Evolutionary conservation across 768 basidiomycete species (phyloP), one percentile per base, ranked within the genome.

Genomic region (Boletellus emodensis): DNA sequence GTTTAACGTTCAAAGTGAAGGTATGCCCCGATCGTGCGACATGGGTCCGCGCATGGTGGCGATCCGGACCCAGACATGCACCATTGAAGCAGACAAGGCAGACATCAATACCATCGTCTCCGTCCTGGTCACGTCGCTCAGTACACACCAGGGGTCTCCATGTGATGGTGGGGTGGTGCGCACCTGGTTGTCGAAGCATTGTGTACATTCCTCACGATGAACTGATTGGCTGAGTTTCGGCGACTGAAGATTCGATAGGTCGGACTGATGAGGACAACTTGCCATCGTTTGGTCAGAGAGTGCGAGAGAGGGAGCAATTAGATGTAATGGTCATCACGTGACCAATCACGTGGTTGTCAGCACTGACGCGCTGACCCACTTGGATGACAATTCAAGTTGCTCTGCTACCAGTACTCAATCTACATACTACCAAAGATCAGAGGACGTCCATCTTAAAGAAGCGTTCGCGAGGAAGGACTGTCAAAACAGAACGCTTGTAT

Each of bases 11-110:
- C 46, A 97, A 71, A 0, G 85, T 84, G 56, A 92, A 83, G 0
- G 70, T 53, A 61, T 99, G 96, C 0, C 80, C 83, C 0, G 82
- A 78, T 75, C 85, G 86, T 53, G 78, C 70, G 34, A 75, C 75
- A 66, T 98, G 95, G 0, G 80, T 80, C 9, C 71, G 73, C 5
- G 90, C 85, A 63, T 97, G 96, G 48, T 84, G 79, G 24, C 89
- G 73, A 15, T 75, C 73, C 5, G 62, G 44, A 57, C 73, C 75
- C 3, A 85, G 71, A 63, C 95, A 99, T 1, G 85, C 90, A 8
- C 96, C 96, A 60, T 94, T 98, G 79, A 94, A 99, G 74, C 95
- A 99, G 20, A 67, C 68, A 48, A 99, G 73, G 68, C 95, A 99
- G 46, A 97, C 87, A 58, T 96, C 88, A 53, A 96, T 72, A 6